phyloP scores from a whole-genome alignment of 2,329 filamentous ascomycete species.

The Golovinomyces cichoracearum region DNA sequence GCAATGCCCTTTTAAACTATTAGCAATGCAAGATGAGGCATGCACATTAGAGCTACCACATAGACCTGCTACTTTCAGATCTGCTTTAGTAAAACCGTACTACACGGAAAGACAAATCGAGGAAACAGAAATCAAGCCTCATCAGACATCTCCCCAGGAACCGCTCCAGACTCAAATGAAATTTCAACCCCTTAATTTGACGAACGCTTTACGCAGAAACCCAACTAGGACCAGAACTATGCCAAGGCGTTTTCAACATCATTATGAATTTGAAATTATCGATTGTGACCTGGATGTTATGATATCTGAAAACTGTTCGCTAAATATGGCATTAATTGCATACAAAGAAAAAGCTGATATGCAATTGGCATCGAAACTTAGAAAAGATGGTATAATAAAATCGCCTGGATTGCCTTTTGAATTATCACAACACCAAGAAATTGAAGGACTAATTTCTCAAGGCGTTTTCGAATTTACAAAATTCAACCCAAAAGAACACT shows the following conservation, averaged over 20 bases:
- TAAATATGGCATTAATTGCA: background rate
- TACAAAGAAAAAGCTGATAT: background rate
- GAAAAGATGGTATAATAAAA: background rate
- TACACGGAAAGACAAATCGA: background rate
- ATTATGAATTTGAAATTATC: background rate
- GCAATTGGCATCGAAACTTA: background rate
- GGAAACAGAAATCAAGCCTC: background rate
- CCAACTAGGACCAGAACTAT: background rate
- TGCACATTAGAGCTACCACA: background rate
- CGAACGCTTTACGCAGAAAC: background rate
- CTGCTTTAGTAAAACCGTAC: background rate
- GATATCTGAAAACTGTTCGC: background rate
- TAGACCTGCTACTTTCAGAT: background rate
- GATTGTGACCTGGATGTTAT: background rate
- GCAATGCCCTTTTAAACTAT: background rate
- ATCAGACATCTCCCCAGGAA: background rate
- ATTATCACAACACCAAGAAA: background rate
- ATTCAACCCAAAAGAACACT: background rate
- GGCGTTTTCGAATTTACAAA: background rate
- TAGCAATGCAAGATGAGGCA: background rate
- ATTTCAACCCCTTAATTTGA: background rate
- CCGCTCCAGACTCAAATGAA: background rate
- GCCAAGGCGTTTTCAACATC: background rate
- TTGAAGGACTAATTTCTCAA: background rate
- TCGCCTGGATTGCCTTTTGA: background rate